These are phyloP conservation scores for Cyathus striatus DNA, from an alignment of 768 basidiomycete genomes.

Conservation along the genomic window DNA sequence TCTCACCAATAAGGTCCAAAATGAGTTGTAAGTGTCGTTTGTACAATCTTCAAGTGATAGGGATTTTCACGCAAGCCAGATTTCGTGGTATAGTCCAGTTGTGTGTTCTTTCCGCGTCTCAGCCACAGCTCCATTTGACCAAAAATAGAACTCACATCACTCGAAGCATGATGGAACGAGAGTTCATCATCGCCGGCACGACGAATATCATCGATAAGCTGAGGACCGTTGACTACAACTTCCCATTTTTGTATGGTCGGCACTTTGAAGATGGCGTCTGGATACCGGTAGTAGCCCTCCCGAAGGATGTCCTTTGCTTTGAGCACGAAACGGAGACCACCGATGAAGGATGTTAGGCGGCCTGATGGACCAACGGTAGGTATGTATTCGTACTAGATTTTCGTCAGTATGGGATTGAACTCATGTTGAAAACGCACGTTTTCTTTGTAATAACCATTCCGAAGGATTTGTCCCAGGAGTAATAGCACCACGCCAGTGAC, in stretches of 20 bases:
- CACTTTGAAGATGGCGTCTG: constrained; percentile 4
- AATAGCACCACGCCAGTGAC: too few species aligned
- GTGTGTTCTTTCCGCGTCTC: neutral
- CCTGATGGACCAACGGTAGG: neutral
- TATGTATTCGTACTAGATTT: neutral
- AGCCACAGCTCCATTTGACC: neutral
- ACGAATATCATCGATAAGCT: constrained; percentile 7
- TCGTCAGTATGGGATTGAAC: too few species aligned
- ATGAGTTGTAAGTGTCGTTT: neutral
- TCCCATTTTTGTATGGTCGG: constrained; percentile 4
- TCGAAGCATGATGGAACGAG: constrained; percentile 3
- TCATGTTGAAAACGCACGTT: too few species aligned
- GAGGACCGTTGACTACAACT: constrained; percentile 1
- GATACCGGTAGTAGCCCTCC: constrained; percentile 2
- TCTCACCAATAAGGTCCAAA: neutral
- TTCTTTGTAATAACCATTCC: too few species aligned
- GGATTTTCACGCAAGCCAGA: neutral
- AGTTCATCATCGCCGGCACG: constrained; percentile 4
- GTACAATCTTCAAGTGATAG: neutral
- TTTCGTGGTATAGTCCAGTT: neutral
- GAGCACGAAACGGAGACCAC: neutral
- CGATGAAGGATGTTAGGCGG: neutral
- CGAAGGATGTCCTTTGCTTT: neutral
- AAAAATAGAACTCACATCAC: neutral
- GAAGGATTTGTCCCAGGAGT: too few species aligned